Conservation (phyloP, 2,329 filamentous ascomycete species). For the Fusarium protoensiforme region DNA sequence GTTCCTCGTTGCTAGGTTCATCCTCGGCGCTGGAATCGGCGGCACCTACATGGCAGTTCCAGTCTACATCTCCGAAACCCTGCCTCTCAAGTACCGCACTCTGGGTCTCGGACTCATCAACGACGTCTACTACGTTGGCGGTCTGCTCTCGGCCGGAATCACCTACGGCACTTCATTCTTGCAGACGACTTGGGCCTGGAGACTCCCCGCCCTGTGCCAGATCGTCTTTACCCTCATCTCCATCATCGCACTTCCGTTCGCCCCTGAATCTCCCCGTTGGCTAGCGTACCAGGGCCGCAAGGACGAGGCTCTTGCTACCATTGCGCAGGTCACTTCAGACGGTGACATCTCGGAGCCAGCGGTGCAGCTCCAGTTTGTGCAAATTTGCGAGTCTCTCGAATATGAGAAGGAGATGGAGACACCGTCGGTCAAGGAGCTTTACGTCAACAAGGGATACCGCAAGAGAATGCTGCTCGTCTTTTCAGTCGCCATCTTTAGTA, state of each 20-base stretch:
- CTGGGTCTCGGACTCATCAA: background rate
- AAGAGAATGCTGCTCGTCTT: background rate
- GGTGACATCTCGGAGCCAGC: background rate
- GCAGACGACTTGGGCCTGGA: background rate
- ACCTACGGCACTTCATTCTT: background rate
- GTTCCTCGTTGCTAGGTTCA: background rate
- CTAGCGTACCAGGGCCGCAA: background rate
- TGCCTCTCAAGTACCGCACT: background rate
- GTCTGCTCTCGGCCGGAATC: background rate
- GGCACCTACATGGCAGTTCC: background rate
- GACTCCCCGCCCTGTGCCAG: background rate
- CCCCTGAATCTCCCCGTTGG: background rate
- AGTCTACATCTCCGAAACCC: background rate
- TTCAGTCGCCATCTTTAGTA: background rate
- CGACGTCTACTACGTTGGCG: background rate
- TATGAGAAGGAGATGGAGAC: background rate
- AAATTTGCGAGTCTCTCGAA: background rate
- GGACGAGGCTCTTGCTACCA: background rate
- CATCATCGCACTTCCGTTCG: background rate
- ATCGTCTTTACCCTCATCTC: background rate
- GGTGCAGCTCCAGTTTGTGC: background rate
- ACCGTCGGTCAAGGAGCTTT: background rate
- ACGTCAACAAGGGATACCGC: background rate
- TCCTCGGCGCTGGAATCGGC: background rate
- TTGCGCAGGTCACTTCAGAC: background rate